A percentile compares a stretch with the other conserved stretches of the same genome.
Evolutionary conservation across 192 early-diverging fungal species (phyloP).

Genomic region (Backusella liffmaniae): DNA sequence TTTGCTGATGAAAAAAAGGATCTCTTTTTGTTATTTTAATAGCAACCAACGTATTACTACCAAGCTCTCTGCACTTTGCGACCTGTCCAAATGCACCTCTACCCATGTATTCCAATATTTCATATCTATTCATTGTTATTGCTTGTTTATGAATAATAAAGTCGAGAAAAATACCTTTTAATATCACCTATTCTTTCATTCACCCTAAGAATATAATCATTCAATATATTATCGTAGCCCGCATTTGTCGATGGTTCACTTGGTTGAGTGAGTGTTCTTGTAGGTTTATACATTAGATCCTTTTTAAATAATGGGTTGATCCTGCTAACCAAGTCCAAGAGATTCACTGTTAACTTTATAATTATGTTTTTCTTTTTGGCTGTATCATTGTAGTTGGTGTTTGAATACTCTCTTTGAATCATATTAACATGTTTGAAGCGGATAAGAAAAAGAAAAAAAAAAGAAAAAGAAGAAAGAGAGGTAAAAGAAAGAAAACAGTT

Average conservation of each 20-base stretch:
- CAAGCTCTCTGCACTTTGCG: constrained; percentile 89
- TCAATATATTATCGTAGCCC: constrained; percentile 91
- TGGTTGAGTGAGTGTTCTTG: constrained; percentile 90
- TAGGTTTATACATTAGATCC: constrained; percentile 73
- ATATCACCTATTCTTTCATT: constrained; percentile 86
- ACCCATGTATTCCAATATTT: constrained; percentile 91
- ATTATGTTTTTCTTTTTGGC: background rate
- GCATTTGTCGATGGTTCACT: constrained; percentile 90
- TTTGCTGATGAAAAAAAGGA: constrained; percentile 92
- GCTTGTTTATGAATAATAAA: background rate
- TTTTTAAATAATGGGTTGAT: constrained; percentile 82
- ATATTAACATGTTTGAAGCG: background rate
- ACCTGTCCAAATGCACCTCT: constrained; percentile 99
- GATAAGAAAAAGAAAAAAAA: background rate
- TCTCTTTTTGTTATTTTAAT: constrained; percentile 99
- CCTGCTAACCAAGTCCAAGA: constrained; percentile 45
- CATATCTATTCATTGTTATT: constrained; percentile 55
- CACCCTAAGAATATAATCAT: constrained; percentile 95
- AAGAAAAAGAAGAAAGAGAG: background rate
- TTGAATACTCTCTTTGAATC: background rate
- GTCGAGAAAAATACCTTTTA: constrained; percentile 55
- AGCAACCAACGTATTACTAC: constrained; percentile 85
- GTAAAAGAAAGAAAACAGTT: background rate
- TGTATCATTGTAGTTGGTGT: background rate
- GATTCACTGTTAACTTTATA: background rate